These are phyloP conservation scores for Noccaea caerulescens DNA, from an alignment of 345 rosid genomes.

Conservation along the genomic window DNA sequence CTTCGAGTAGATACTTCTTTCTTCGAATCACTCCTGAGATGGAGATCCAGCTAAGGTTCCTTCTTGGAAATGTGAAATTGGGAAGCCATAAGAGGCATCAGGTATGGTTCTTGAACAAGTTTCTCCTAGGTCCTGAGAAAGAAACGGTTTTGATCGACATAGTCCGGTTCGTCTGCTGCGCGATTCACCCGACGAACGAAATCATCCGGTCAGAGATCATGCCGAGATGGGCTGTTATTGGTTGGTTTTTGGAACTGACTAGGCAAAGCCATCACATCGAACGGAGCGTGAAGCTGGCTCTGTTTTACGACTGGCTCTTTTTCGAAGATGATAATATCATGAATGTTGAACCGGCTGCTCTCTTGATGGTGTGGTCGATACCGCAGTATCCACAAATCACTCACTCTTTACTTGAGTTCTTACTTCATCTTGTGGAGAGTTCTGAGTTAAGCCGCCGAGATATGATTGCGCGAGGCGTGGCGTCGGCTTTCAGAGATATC, in stretches of 20 bases:
- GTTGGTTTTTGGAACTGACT: conserved; percentile 69
- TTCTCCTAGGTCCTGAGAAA: conserved; percentile 56
- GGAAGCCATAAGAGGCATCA: conserved; percentile 80
- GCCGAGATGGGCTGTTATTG: conserved; percentile 89
- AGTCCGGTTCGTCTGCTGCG: conserved; percentile 76
- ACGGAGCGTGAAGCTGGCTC: conserved; percentile 65
- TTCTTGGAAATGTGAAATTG: conserved; percentile 71
- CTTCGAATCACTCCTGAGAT: conserved; percentile 69
- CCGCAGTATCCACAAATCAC: conserved; percentile 68
- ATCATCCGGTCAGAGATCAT: conserved; percentile 61
- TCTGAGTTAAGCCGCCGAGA: conserved; percentile 56
- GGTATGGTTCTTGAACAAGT: conserved; percentile 74
- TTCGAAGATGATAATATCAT: conserved; percentile 73
- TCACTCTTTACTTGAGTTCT: conserved; percentile 69
- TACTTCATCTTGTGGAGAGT: conserved; percentile 71
- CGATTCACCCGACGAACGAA: conserved; percentile 68
- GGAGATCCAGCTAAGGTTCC: conserved; percentile 74
- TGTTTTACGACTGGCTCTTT: conserved; percentile 89
- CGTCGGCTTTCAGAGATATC: conserved; percentile 58
- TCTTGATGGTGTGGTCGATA: conserved; percentile 73
- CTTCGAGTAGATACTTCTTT: conserved; percentile 68
- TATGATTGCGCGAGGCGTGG: conserved; percentile 56
- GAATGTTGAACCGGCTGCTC: conserved; percentile 93
- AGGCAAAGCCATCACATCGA: conserved; percentile 57
- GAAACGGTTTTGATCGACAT: conserved; percentile 69